These are phyloP conservation scores for Leishmania lainsoni DNA, from an alignment of 208 protist genomes.

Conservation along the genomic window DNA sequence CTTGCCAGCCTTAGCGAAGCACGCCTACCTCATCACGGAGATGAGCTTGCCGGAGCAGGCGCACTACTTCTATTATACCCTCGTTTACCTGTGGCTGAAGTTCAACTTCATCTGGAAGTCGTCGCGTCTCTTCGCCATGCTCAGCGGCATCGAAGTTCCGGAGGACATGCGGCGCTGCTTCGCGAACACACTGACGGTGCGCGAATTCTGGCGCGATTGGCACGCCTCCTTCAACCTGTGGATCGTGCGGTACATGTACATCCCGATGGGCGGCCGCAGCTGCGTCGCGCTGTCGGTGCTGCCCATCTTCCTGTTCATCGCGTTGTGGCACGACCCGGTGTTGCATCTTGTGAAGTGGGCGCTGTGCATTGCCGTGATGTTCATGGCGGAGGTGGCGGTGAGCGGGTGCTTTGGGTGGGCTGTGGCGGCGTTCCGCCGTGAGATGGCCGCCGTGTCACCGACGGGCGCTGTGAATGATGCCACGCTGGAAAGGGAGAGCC, in stretches of 20 bases:
- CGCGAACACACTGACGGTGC: too few species aligned
- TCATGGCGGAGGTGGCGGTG: conserved; percentile 61
- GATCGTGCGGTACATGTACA: conserved; percentile 95
- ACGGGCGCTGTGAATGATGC: too few species aligned
- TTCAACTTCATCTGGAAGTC: conserved; percentile 91
- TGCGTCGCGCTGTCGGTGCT: conserved; percentile 66
- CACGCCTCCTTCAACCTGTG: conserved; percentile 94
- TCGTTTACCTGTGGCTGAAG: conserved; percentile 92
- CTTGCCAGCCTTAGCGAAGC: conserved; percentile 44
- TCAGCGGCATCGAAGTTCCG: conserved; percentile 83
- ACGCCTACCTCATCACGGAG: conserved; percentile 71
- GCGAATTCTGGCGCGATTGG: conserved; percentile 94
- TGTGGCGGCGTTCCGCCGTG: conserved; percentile 17
- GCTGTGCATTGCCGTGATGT: conserved; percentile 45
- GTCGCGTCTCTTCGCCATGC: conserved; percentile 78
- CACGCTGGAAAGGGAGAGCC: too few species aligned
- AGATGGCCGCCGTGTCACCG: conserved; percentile 16
- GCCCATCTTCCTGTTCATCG: conserved; percentile 94
- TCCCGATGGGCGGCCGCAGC: conserved; percentile 83
- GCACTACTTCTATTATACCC: conserved; percentile 54
- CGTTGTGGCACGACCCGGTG: conserved; percentile 92
- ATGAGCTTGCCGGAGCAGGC: conserved; percentile 86
- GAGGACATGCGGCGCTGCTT: conserved; percentile 93
- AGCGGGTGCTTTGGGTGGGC: conserved; percentile 28
- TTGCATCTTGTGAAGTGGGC: conserved; percentile 81